phyloP scores from a whole-genome alignment of 345 rosid genomes.

The Clarkia xantiana region DNA sequence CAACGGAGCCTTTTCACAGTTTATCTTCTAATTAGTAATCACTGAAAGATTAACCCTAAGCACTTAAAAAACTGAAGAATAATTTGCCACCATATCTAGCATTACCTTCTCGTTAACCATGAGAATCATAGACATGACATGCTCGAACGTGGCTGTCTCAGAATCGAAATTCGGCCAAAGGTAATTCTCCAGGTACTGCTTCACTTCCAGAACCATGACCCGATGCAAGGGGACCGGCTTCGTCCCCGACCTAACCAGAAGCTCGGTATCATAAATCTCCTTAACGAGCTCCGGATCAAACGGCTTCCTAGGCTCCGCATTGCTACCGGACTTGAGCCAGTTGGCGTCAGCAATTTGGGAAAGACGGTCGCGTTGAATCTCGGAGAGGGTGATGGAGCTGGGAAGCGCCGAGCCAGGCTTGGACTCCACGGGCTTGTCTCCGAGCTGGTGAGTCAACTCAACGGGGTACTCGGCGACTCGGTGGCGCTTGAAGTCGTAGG shows the following conservation, averaged over 20 bases:
- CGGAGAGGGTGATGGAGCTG: slow-evolving; percentile 70
- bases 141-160: slow-evolving; percentile 70
- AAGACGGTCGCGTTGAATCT: slow-evolving; percentile 78
- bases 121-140: slow-evolving; percentile 91
- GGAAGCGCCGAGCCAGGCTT: slow-evolving; percentile 51
- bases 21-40: no score
- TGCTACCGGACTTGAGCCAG: slow-evolving; percentile 45
- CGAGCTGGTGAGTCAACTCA: slow-evolving; percentile 32
- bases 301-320: slow-evolving; percentile 20
- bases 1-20: no score
- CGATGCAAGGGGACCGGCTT: slow-evolving; percentile 85
- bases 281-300: slow-evolving; percentile 66
- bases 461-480: slow-evolving; percentile 92
- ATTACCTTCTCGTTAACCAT: slow-evolving; percentile 57
- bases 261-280: slow-evolving; percentile 70
- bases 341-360: slow-evolving; percentile 70
- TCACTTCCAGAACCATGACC: slow-evolving; percentile 93
- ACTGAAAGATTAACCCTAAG: no score
- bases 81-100: neutral
- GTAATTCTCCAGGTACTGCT: slow-evolving; percentile 91
- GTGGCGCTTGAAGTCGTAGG: slow-evolving; percentile 97
- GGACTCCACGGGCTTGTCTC: slow-evolving; percentile 43
- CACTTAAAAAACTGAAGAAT: no score
- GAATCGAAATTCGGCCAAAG: slow-evolving; percentile 88
- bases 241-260: slow-evolving; percentile 53